Evolutionary conservation across 163 green algal genomes (phyloP).

Genomic region (Volvox carteri): DNA sequence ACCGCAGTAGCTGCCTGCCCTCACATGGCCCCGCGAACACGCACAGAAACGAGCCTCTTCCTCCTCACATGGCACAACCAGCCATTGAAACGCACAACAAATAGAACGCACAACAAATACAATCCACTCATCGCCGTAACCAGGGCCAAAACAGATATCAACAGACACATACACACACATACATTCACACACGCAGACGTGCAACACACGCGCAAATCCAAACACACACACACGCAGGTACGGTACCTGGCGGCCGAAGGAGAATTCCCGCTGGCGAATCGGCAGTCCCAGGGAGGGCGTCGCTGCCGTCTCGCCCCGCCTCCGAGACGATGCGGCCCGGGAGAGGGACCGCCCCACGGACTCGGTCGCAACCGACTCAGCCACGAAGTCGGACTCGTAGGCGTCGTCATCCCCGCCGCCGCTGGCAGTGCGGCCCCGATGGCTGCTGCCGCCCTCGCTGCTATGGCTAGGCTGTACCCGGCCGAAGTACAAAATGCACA

Average conservation of each 20-base stretch:
- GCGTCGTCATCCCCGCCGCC: background rate
- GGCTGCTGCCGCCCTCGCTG: background rate
- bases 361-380: conserved; percentile 3
- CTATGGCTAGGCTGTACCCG: background rate
- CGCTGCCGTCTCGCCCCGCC: background rate
- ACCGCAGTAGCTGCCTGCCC: no score
- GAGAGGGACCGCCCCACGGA: background rate
- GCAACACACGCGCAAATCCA: no score
- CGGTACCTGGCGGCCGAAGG: conserved; percentile 4
- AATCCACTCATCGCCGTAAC: no score
- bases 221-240: no score
- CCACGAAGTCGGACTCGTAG: background rate
- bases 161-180: no score
- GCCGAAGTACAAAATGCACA: background rate
- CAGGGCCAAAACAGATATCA: no score
- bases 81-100: no score
- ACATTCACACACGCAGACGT: no score
- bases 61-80: no score
- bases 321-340: background rate
- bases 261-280: background rate
- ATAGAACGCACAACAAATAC: no score
- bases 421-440: background rate
- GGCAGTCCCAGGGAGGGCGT: background rate
- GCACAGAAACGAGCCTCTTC: no score
- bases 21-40: no score